A percentile compares a stretch with the other conserved stretches of the same genome.
phyloP scores from a whole-genome alignment of 352 stramenopile genomes.

The Sclerospora graminicola region DNA sequence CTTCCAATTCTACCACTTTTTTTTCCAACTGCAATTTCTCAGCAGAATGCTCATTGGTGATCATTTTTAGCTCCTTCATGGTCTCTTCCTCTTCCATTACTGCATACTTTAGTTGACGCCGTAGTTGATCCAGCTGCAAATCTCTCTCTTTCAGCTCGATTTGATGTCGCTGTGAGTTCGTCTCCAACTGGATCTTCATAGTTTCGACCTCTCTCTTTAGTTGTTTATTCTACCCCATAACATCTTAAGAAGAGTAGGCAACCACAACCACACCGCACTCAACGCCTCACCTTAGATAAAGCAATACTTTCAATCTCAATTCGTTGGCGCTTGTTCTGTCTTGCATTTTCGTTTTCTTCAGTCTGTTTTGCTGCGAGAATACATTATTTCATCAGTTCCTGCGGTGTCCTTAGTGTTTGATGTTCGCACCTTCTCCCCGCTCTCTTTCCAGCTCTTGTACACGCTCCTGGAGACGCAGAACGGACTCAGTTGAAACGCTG shows the following conservation, averaged over 20 bases:
- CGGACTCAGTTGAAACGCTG: slow-evolving; percentile 8
- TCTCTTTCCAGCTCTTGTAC: slow-evolving; percentile 22
- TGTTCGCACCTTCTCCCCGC: slow-evolving; percentile 22
- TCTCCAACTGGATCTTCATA: slow-evolving; percentile 43
- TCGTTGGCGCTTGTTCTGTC: slow-evolving; percentile 36
- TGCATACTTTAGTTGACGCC: slow-evolving; percentile 51
- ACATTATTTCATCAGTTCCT: neutral
- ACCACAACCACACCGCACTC: neutral
- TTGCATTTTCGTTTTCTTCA: slow-evolving; percentile 16
- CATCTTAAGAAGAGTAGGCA: neutral
- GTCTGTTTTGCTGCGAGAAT: slow-evolving; percentile 8
- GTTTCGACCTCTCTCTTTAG: slow-evolving; percentile 40
- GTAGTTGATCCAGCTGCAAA: slow-evolving; percentile 54
- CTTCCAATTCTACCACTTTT: slow-evolving; percentile 59
- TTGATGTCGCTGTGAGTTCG: slow-evolving; percentile 44
- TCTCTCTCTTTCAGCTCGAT: slow-evolving; percentile 63
- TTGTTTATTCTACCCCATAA: slow-evolving; percentile 27
- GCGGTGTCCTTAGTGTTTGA: neutral
- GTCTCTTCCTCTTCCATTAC: slow-evolving; percentile 53
- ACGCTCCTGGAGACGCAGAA: slow-evolving; percentile 24
- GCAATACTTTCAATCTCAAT: slow-evolving; percentile 48
- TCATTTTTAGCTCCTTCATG: slow-evolving; percentile 43
- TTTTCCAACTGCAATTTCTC: slow-evolving; percentile 59
- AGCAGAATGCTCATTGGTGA: slow-evolving; percentile 36
- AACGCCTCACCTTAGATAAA: slow-evolving; percentile 35